phyloP scores from a whole-genome alignment of 2,329 filamentous ascomycete genomes.

The Ascomycota sp. region DNA sequence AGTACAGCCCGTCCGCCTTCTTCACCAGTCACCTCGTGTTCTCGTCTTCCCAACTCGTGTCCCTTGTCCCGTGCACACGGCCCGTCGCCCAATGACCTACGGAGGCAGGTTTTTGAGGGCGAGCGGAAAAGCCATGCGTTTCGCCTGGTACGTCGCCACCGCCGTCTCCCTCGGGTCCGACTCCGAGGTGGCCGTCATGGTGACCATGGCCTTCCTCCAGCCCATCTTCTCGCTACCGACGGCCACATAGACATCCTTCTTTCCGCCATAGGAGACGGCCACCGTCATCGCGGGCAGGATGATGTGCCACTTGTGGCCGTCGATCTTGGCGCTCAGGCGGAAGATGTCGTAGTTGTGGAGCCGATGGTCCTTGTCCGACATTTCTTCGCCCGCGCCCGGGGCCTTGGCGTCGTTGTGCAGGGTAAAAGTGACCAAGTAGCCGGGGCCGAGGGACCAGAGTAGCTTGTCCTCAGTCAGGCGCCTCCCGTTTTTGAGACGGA shows the following conservation, averaged over 20 bases:
- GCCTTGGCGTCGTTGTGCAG: conserved; percentile 23
- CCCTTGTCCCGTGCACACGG: too few relatives aligned
- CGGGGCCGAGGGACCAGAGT: conserved; percentile 24
- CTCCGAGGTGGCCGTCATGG: conserved; percentile 23
- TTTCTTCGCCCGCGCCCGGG: too few relatives aligned
- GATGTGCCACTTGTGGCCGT: conserved; percentile 24
- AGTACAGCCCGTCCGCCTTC: too few relatives aligned
- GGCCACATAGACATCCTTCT: conserved; percentile 18
- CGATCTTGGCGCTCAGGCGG: conserved; percentile 21
- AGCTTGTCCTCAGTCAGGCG: conserved; percentile 5
- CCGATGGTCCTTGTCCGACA: too few relatives aligned
- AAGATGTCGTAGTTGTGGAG: conserved; percentile 17
- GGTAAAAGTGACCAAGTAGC: too few relatives aligned
- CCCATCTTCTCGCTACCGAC: conserved; percentile 15
- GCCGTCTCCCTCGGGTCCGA: conserved; percentile 13
- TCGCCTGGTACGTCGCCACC: conserved; percentile 15
- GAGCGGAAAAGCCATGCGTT: too few relatives aligned
- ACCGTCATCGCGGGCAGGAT: conserved; percentile 19
- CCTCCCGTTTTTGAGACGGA: conserved; percentile 12
- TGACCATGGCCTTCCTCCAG: conserved; percentile 16
- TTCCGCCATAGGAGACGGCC: conserved; percentile 19
- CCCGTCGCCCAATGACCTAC: too few relatives aligned
- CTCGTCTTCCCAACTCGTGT: too few relatives aligned
- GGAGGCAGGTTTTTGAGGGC: too few relatives aligned
- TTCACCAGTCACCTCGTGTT: too few relatives aligned